Evolutionary conservation across 192 early-diverging fungal genomes (phyloP).

Genomic region (Umbelopsis ramanniana): DNA sequence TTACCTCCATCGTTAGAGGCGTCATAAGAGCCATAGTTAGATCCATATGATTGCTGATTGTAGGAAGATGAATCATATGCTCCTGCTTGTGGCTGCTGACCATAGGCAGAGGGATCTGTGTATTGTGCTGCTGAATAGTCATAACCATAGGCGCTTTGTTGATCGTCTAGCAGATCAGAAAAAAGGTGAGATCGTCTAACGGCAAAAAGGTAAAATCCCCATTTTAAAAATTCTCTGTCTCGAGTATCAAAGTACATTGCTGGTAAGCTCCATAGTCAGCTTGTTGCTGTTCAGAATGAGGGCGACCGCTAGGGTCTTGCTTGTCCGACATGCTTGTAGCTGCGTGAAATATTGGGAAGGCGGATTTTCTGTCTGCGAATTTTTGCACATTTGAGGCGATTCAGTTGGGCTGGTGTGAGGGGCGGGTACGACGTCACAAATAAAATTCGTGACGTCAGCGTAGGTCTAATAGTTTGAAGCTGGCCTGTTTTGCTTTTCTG

Average conservation of each 20-base stretch:
- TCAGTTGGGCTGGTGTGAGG: neutral
- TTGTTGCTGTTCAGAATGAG: neutral
- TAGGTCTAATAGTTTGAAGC: neutral
- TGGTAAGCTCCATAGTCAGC: constrained; percentile 12
- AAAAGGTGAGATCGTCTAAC: neutral
- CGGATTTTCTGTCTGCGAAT: neutral
- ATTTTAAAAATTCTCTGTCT: constrained; percentile 1
- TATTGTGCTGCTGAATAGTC: constrained; percentile 17
- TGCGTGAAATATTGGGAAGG: neutral
- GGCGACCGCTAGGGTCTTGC: neutral
- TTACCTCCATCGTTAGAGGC: neutral
- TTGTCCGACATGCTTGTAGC: neutral
- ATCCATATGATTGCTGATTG: constrained; percentile 20
- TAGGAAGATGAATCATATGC: constrained; percentile 15
- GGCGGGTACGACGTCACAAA: neutral
- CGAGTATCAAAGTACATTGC: constrained; percentile 18
- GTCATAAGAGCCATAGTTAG: constrained; percentile 3
- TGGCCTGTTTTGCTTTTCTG: constrained; percentile 15
- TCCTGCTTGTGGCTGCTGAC: neutral
- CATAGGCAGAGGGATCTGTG: constrained; percentile 9
- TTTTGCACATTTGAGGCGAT: neutral
- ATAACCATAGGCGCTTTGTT: constrained; percentile 24
- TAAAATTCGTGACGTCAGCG: constrained; percentile 4
- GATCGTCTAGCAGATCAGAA: constrained; percentile 19
- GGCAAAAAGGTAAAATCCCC: neutral